phyloP scores from a whole-genome alignment of 495 filamentous ascomycete species.

The Daldinia grandis region DNA sequence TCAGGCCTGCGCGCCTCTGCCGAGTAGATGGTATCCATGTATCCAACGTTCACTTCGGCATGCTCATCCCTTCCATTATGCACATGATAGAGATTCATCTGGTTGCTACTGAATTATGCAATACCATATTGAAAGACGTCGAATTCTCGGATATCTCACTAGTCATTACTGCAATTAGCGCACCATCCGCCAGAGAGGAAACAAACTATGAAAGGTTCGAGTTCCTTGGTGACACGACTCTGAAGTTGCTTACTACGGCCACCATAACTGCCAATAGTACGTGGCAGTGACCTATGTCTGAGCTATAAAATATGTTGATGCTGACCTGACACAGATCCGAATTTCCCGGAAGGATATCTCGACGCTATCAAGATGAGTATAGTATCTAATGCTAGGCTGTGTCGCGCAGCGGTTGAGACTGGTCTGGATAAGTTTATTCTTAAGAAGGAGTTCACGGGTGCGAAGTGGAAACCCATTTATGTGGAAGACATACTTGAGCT shows the following conservation, averaged over 20 bases:
- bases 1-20: slow-evolving; percentile 48
- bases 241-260: slow-evolving; percentile 79
- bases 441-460: slow-evolving; percentile 68
- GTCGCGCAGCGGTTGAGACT: slow-evolving; percentile 65
- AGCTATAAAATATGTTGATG: background rate
- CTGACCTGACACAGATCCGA: slow-evolving; percentile 53
- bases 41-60: slow-evolving; percentile 68
- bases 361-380: slow-evolving; percentile 71
- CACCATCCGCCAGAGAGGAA: slow-evolving; percentile 66
- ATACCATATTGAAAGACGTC: slow-evolving; percentile 65
- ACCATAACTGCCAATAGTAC: slow-evolving; percentile 68
- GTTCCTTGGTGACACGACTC: slow-evolving; percentile 84
- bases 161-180: slow-evolving; percentile 76
- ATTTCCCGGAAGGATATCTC: slow-evolving; percentile 83
- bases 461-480: slow-evolving; percentile 75
- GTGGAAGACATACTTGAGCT: slow-evolving; percentile 59
- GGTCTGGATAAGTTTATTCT: slow-evolving; percentile 81
- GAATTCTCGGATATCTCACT: slow-evolving; percentile 63
- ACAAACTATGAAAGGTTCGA: slow-evolving; percentile 88
- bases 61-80: slow-evolving; percentile 78
- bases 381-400: slow-evolving; percentile 76
- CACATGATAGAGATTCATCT: slow-evolving; percentile 71
- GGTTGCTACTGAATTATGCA: slow-evolving; percentile 69
- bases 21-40: slow-evolving; percentile 65
- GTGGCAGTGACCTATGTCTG: slow-evolving; percentile 4